These are phyloP conservation scores for Rubia peregrina DNA, from an alignment of 305 asterid species.

Conservation along the genomic window DNA sequence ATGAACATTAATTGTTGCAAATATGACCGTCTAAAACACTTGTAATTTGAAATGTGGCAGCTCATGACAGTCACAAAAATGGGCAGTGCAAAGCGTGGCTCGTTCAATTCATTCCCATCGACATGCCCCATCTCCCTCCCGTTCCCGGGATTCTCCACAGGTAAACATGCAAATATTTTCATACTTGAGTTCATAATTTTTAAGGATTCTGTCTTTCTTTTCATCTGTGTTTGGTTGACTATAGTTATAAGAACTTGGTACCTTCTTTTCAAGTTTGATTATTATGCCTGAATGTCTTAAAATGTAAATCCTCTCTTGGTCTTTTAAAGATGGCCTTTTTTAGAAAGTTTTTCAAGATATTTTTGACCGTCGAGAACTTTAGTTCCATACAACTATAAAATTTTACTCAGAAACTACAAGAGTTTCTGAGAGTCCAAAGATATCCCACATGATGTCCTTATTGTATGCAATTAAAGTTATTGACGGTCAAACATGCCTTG, in stretches of 20 bases:
- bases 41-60: conserved; percentile 18
- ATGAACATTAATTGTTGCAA: conserved; percentile 17
- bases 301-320: too few relatives aligned
- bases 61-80: background rate
- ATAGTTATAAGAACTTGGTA: background rate
- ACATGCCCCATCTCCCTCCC: conserved; percentile 61
- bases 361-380: too few relatives aligned
- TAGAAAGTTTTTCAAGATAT: too few relatives aligned
- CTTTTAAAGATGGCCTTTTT: too few relatives aligned
- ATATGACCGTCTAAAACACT: conserved; percentile 87
- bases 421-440: too few relatives aligned
- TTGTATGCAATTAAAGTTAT: too few relatives aligned
- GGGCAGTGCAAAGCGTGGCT: conserved; percentile 70
- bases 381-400: too few relatives aligned
- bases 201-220: background rate
- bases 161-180: conserved; percentile 24
- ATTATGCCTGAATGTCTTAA: background rate
- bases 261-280: background rate
- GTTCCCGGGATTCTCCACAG: conserved; percentile 75
- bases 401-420: too few relatives aligned
- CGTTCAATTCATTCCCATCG: conserved; percentile 80
- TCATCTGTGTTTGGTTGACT: background rate
- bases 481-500: too few relatives aligned
- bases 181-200: background rate
- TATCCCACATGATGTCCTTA: too few relatives aligned